Evolutionary conservation across 2,329 filamentous ascomycete genomes (phyloP), one percentile per base, ranked within the genome.

Genomic region (Penicillium sp.): DNA sequence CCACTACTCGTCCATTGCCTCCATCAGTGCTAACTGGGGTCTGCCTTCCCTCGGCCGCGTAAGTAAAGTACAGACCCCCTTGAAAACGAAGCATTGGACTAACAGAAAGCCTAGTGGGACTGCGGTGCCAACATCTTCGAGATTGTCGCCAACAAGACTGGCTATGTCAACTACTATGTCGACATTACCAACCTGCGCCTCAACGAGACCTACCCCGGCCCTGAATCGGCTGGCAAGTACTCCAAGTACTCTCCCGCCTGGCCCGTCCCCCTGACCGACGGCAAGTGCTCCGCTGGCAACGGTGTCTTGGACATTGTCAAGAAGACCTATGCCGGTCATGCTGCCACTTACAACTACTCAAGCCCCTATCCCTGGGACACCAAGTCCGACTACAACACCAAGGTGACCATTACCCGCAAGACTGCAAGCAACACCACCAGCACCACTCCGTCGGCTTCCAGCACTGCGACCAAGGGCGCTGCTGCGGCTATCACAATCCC

Each of bases 1-100:
- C 75, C 89, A 91, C 80, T 91, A 91, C 82, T 89, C 86, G n/a
- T 83, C 85, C 67, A 84, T 91, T 67, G 79, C 89, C 28, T 88
- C 88, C n/a, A 84, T 89, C 4, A 79, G 85, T 58, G 88, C 88
- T 56, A 92, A 92, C 82, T 91, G 89, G 88, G 83, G 80, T 64
- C 84, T 91, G 17, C 84, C 86, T 62, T 89, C 88, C 0, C 85
- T 92, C 3, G 89, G 89, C 17, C 87, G 89, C 63, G 54, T 56
- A 49, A 56, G 54, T 56, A 7, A 15, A 17, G 38, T n/a, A 5
- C 4, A 44, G 10, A 1, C 3, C 13, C 33, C 12, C 4, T 35
- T 4, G 5, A 19, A 24, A 12, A 38, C 4, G n/a, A 38, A 17
- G 4, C 28, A 17, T 15, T 19, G 15, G 19, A 47, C 51, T 55